Conservation (phyloP, 345 rosid species). For the Noccaea caerulescens region DNA sequence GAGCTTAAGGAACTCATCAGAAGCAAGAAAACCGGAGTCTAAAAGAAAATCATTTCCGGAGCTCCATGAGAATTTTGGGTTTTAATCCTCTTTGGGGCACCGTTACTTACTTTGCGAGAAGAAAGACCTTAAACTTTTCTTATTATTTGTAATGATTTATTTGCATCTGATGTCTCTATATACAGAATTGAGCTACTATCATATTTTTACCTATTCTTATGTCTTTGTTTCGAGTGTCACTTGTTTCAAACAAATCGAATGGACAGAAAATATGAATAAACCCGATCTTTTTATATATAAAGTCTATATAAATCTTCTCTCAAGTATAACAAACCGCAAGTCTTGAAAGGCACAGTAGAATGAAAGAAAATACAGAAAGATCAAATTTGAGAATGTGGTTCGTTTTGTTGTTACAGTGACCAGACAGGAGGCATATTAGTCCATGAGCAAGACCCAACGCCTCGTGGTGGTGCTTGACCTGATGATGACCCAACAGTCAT, state of each 20-base stretch:
- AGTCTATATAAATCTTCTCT: conserved; percentile 17
- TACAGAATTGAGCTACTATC: conserved; percentile 18
- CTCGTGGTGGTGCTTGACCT: conserved; percentile 55
- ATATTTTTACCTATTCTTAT: conserved; percentile 15
- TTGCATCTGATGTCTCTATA: conserved; percentile 24
- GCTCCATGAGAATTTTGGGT: conserved; percentile 47
- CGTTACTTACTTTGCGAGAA: conserved; percentile 21
- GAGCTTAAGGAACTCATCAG: conserved; percentile 80
- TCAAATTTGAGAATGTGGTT: conserved; percentile 28
- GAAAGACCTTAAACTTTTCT: conserved; percentile 24
- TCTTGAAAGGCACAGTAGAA: conserved; percentile 16
- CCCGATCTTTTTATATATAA: not conserved
- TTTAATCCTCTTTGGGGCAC: conserved; percentile 34
- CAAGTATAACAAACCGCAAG: conserved; percentile 33
- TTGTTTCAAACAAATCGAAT: not conserved
- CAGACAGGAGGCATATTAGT: conserved; percentile 85
- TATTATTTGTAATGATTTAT: conserved; percentile 39
- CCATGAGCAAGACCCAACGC: conserved; percentile 72
- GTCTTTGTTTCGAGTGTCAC: not conserved
- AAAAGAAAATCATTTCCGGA: not conserved
- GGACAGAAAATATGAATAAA: not conserved
- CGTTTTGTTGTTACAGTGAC: conserved; percentile 33
- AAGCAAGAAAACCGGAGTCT: conserved; percentile 63
- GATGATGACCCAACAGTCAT: conserved; percentile 58
- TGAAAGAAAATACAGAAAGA: conserved; percentile 31